phyloP scores from a whole-genome alignment of 495 filamentous ascomycete species.

The Cercophora newfieldiana region DNA sequence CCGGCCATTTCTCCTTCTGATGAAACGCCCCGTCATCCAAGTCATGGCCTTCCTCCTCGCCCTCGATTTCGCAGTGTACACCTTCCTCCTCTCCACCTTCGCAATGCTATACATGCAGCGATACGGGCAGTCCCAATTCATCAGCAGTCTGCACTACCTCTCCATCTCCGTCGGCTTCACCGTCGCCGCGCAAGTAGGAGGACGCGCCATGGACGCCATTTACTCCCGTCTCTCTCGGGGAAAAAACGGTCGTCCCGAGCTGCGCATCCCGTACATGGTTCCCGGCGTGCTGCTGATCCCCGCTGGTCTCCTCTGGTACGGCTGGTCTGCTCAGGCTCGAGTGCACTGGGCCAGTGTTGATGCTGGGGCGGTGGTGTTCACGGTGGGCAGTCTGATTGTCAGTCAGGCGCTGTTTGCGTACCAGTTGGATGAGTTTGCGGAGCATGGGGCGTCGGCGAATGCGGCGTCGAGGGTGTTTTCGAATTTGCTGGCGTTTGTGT shows the following conservation, averaged over 20 bases:
- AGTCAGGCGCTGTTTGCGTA: slow-evolving; percentile 72
- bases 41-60: slow-evolving; percentile 47
- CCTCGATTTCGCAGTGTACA: slow-evolving; percentile 57
- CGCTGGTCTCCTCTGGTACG: slow-evolving; percentile 61
- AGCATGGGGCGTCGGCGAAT: slow-evolving; percentile 25
- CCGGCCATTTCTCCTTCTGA: slow-evolving; percentile 61
- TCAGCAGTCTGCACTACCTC: slow-evolving; percentile 60
- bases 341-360: slow-evolving; percentile 59
- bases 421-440: slow-evolving; percentile 30
- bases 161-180: slow-evolving; percentile 58
- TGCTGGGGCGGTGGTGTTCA: slow-evolving; percentile 55
- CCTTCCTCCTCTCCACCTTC: slow-evolving; percentile 61
- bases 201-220: slow-evolving; percentile 50
- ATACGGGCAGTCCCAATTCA: slow-evolving; percentile 51
- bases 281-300: slow-evolving; percentile 54
- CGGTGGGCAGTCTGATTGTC: slow-evolving; percentile 54
- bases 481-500: slow-evolving; percentile 41
- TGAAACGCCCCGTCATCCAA: slow-evolving; percentile 61
- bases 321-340: slow-evolving; percentile 59
- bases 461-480: slow-evolving; percentile 22
- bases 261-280: slow-evolving; percentile 60
- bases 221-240: slow-evolving; percentile 40
- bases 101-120: slow-evolving; percentile 55
- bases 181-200: slow-evolving; percentile 48
- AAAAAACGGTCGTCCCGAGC: slow-evolving; percentile 53